Conservation (phyloP, 148 eudicot genomes). For the Nepenthes gracilis region DNA sequence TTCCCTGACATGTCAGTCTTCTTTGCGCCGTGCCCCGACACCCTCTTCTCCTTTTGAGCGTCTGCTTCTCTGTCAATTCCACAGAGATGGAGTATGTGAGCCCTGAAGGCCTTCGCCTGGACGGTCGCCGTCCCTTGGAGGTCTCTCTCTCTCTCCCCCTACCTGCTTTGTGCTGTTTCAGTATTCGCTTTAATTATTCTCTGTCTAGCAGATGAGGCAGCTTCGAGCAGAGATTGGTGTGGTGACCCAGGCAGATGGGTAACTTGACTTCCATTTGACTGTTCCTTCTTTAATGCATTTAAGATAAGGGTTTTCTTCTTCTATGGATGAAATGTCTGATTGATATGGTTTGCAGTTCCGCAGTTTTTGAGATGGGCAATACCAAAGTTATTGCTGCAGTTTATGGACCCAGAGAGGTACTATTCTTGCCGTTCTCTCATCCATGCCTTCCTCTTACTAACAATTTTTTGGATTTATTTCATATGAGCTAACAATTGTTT, state of each 20-base stretch:
- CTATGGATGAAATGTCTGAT: conserved; percentile 7
- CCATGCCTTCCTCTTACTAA: not conserved
- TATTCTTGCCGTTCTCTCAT: not conserved
- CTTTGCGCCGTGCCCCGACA: too few relatives aligned
- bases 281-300: not conserved
- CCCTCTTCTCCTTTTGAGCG: not conserved
- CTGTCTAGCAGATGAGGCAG: conserved; percentile 59
- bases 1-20: too few relatives aligned
- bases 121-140: conserved; percentile 94
- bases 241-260: conserved; percentile 77
- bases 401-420: conserved; percentile 94
- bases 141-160: conserved; percentile 8
- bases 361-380: conserved; percentile 93
- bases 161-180: not conserved
- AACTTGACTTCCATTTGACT: not conserved
- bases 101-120: conserved; percentile 89
- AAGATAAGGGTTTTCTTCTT: not conserved
- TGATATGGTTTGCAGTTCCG: conserved; percentile 41
- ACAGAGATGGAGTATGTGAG: conserved; percentile 66
- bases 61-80: not conserved
- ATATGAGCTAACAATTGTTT: not conserved
- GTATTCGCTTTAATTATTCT: not conserved
- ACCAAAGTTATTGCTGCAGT: conserved; percentile 97
- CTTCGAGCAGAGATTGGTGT: conserved; percentile 73
- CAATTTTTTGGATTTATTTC: too few relatives aligned